These are phyloP conservation scores for Spathaspora sp. DNA, from an alignment of 1,139 yeast genomes.

Conservation along the genomic window DNA sequence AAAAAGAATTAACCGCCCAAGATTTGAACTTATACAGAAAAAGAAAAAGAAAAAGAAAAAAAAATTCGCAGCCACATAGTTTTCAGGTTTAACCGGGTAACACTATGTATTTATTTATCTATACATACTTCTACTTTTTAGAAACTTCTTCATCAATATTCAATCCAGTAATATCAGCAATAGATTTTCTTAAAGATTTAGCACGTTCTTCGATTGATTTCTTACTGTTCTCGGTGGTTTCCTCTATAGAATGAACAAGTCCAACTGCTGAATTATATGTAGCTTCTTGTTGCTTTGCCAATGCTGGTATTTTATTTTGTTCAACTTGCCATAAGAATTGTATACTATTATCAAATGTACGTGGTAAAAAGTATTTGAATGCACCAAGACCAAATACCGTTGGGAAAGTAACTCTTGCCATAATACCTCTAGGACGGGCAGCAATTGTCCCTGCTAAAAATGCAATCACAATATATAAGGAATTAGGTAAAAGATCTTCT, in stretches of 20 bases:
- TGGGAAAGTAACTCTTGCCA: constrained; percentile 64
- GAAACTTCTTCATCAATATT: constrained; percentile 63
- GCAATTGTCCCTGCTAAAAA: constrained; percentile 76
- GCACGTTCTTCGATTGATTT: constrained; percentile 39
- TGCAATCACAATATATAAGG: constrained; percentile 71
- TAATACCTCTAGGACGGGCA: constrained; percentile 67
- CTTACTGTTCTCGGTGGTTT: constrained; percentile 37
- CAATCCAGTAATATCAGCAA: constrained; percentile 67
- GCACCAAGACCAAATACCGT: constrained; percentile 65
- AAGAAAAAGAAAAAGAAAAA: background rate
- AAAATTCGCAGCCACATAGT: background rate
- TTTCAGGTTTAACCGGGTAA: background rate
- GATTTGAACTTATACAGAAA: background rate
- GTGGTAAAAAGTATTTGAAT: constrained; percentile 74
- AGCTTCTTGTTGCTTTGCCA: constrained; percentile 64
- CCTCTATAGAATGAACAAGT: constrained; percentile 43
- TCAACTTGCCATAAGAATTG: constrained; percentile 67
- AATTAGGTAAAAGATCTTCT: constrained; percentile 78
- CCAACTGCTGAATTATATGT: constrained; percentile 48
- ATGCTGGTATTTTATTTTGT: constrained; percentile 57
- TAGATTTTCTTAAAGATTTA: constrained; percentile 43
- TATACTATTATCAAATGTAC: constrained; percentile 67
- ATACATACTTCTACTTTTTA: constrained; percentile 37
- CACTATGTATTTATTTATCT: background rate
- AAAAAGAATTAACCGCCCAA: background rate